Percentiles rank a stretch among this genome's conserved stretches.
phyloP scores from a whole-genome alignment of 352 stramenopile genomes.

The Phytophthora crassamura region DNA sequence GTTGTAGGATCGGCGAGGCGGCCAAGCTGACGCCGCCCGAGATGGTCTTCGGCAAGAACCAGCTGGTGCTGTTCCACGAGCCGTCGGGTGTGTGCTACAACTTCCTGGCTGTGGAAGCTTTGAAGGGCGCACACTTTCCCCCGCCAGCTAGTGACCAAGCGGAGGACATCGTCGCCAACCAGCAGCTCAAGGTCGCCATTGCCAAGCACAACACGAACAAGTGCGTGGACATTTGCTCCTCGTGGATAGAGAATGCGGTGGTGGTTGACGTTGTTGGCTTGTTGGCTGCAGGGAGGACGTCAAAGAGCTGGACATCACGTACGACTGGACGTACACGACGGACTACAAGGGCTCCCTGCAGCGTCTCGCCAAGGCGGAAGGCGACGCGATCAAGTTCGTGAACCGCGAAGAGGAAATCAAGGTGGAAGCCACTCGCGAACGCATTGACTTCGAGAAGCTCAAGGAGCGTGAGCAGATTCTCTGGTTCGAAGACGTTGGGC shows the following conservation, averaged over 20 bases:
- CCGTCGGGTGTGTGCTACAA: conserved; percentile 75
- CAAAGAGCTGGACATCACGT: conserved; percentile 85
- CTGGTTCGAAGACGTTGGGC: conserved; percentile 82
- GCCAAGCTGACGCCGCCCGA: conserved; percentile 80
- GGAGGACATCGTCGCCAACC: conserved; percentile 60
- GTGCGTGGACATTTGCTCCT: conserved; percentile 31
- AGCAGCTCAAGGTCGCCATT: conserved; percentile 84
- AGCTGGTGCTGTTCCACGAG: conserved; percentile 78
- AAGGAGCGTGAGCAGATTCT: conserved; percentile 85
- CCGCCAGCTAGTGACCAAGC: conserved; percentile 47
- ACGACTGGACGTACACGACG: conserved; percentile 88
- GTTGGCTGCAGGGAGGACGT: conserved; percentile 62
- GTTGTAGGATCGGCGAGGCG: conserved; percentile 56
- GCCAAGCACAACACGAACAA: conserved; percentile 84
- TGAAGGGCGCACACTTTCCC: conserved; percentile 79
- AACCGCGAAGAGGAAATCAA: conserved; percentile 40
- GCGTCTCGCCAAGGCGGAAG: conserved; percentile 40
- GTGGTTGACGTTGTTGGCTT: conserved; percentile 1
- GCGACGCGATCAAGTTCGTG: conserved; percentile 17
- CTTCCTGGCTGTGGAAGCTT: conserved; percentile 77
- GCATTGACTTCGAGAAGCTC: conserved; percentile 81
- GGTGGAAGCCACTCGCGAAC: conserved; percentile 54
- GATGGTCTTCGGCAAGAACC: conserved; percentile 90
- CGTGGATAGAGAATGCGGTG: not conserved
- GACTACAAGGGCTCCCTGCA: conserved; percentile 85